A percentile compares a stretch with the other conserved stretches of the same genome.
These are phyloP conservation scores for Monosporascus sp. DNA, from an alignment of 2,329 filamentous ascomycete genomes.

Conservation along the genomic window DNA sequence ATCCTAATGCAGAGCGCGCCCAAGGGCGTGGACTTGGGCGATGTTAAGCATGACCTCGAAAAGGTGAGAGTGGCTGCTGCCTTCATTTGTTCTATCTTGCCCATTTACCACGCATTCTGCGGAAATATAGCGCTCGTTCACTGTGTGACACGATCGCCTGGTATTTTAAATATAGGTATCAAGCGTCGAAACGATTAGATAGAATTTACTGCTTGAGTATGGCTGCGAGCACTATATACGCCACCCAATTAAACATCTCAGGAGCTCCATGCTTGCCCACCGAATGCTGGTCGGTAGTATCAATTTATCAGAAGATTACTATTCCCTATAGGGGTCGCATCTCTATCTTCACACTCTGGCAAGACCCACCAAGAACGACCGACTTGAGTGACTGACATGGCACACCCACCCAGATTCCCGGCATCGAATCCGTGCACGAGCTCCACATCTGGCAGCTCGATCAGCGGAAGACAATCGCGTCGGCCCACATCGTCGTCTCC, in stretches of 20 bases:
- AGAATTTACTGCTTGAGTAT: no score
- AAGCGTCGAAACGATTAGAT: no score
- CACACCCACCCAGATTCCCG: slow-evolving; percentile 47
- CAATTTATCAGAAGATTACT: background rate
- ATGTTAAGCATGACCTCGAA: slow-evolving; percentile 66
- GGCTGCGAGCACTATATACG: no score
- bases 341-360: background rate
- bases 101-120: no score
- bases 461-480: slow-evolving; percentile 64
- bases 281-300: no score
- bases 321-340: background rate
- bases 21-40: slow-evolving; percentile 49
- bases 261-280: no score
- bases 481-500: slow-evolving; percentile 61
- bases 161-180: no score
- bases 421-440: slow-evolving; percentile 63
- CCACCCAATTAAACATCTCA: no score
- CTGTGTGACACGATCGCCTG: no score
- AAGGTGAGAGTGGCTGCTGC: slow-evolving; percentile 35
- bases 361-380: background rate
- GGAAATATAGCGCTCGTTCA: no score
- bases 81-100: no score
- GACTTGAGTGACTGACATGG: slow-evolving; percentile 9
- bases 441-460: slow-evolving; percentile 70
- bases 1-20: slow-evolving; percentile 67